A percentile compares a stretch with the other conserved stretches of the same genome.
Conservation (phyloP, 225 moss, liverwort and hornwort species). For the Thuidium tamariscinum region DNA sequence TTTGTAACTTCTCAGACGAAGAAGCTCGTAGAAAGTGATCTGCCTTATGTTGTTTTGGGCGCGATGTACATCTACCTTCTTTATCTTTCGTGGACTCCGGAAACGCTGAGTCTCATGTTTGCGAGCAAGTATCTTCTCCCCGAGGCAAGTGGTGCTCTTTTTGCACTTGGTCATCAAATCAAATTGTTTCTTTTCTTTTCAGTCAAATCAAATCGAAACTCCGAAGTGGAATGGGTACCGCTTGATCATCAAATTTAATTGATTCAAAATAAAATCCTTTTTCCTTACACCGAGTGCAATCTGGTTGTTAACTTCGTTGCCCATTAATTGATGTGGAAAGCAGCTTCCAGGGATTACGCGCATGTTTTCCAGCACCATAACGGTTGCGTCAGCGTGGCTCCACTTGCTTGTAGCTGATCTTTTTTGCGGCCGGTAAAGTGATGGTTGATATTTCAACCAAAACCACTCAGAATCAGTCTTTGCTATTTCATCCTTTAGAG, state of each 20-base stretch:
- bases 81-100: slow-evolving; percentile 67
- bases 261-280: not conserved
- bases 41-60: slow-evolving; percentile 69
- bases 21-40: slow-evolving; percentile 65
- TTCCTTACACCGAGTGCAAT: not conserved
- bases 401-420: slow-evolving; percentile 88
- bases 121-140: slow-evolving; percentile 94
- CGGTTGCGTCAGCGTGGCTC: slow-evolving; percentile 93
- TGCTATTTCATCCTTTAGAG: not conserved
- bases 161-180: not conserved
- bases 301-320: not conserved
- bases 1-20: slow-evolving; percentile 46
- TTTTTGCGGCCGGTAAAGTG: slow-evolving; percentile 72
- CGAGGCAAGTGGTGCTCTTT: slow-evolving; percentile 45
- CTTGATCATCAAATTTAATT: not conserved
- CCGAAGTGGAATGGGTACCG: not conserved
- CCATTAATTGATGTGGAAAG: not conserved
- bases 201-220: not conserved
- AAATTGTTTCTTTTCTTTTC: not conserved
- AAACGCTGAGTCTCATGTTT: slow-evolving; percentile 86
- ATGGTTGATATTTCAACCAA: not conserved
- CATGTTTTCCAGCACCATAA: slow-evolving; percentile 81
- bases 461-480: not conserved
- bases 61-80: slow-evolving; percentile 79
- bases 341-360: slow-evolving; percentile 84